phyloP scores from a whole-genome alignment of 2,329 filamentous ascomycete genomes.

The Clarireedia sp. region DNA sequence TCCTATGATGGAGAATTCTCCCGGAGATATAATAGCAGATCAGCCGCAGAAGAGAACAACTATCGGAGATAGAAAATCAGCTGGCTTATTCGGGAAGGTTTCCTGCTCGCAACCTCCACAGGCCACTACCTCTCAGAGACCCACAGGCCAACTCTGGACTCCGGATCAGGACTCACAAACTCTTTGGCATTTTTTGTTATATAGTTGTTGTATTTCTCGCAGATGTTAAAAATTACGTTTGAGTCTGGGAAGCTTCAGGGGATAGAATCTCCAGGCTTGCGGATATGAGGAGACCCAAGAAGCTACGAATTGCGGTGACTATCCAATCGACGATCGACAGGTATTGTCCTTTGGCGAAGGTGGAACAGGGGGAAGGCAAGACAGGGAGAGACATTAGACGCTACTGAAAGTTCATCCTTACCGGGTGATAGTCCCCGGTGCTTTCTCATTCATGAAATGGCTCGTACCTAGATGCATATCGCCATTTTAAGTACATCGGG shows the following conservation, averaged over 20 bases:
- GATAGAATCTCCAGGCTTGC: no score
- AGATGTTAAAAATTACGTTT: no score
- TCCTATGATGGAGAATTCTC: neutral
- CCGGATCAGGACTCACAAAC: no score
- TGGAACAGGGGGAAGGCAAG: neutral
- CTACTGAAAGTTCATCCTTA: neutral
- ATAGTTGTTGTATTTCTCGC: no score
- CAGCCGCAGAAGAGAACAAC: neutral
- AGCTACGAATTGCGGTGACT: neutral
- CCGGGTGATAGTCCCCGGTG: neutral
- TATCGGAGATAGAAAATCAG: neutral
- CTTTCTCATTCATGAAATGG: neutral
- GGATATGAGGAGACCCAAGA: no score
- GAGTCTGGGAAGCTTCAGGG: no score
- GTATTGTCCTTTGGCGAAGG: neutral
- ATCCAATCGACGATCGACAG: neutral
- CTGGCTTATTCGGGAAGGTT: neutral
- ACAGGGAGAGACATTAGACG: neutral
- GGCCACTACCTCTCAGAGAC: no score
- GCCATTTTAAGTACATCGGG: neutral
- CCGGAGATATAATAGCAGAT: neutral
- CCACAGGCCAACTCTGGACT: no score
- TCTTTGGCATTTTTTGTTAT: no score
- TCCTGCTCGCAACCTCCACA: neutral
- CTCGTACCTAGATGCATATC: neutral